A percentile compares a stretch with the other conserved stretches of the same genome.
Evolutionary conservation across 331 rosid genomes (phyloP).

Genomic region (Quercus tomentella): DNA sequence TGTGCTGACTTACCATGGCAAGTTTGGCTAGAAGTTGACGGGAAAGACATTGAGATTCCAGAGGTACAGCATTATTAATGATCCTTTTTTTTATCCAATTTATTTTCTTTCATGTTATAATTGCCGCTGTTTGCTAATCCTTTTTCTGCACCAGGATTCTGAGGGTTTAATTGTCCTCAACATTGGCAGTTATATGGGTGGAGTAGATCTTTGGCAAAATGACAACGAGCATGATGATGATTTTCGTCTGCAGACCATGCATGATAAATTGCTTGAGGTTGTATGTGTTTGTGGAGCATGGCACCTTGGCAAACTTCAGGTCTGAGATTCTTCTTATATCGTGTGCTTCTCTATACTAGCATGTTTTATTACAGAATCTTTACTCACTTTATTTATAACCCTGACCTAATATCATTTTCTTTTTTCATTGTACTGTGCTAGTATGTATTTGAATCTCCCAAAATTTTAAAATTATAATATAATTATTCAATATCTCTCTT

Average conservation of each 20-base stretch:
- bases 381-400: neutral
- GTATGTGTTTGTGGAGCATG: constrained; percentile 79
- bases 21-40: constrained; percentile 87
- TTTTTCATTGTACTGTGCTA: neutral
- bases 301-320: constrained; percentile 94
- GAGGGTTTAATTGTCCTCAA: constrained; percentile 84
- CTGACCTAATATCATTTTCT: neutral
- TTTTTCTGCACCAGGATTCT: constrained; percentile 45
- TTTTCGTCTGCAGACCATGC: constrained; percentile 60
- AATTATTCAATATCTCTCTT: neutral
- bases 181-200: constrained; percentile 86
- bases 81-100: constrained; percentile 4
- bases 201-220: constrained; percentile 83
- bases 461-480: neutral
- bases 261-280: constrained; percentile 74
- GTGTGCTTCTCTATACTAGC: neutral
- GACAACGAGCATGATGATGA: constrained; percentile 67
- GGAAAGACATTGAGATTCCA: constrained; percentile 65
- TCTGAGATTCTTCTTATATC: constrained; percentile 10
- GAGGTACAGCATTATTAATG: constrained; percentile 32
- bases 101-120: constrained; percentile 5
- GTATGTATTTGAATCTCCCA: neutral
- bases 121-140: neutral
- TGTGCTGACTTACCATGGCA: constrained; percentile 91
- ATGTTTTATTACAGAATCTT: neutral